These are phyloP conservation scores for Pseudogymnoascus sp. DNA, from an alignment of 2,329 filamentous ascomycete species.

Conservation along the genomic window DNA sequence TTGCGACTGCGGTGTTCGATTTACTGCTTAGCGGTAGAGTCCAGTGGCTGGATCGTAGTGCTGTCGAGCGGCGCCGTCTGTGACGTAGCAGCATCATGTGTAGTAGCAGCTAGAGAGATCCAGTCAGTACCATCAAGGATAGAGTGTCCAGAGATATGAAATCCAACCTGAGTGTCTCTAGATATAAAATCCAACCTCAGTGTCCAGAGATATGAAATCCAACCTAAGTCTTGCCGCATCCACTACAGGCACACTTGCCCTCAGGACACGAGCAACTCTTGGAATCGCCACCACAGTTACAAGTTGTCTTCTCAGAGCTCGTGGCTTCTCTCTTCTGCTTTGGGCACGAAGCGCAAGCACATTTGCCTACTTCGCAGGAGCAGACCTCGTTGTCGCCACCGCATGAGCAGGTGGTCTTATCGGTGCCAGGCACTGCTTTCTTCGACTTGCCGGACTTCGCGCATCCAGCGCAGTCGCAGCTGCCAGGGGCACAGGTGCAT, in stretches of 20 bases:
- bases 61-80: conserved; percentile 20
- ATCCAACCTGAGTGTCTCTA: conserved; percentile 13
- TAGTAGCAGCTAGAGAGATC: conserved; percentile 19
- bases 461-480: conserved; percentile 34
- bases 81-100: conserved; percentile 17
- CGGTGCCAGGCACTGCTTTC: conserved; percentile 27
- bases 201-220: conserved; percentile 17
- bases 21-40: conserved; percentile 12
- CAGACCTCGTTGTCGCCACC: conserved; percentile 30
- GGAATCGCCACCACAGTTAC: conserved; percentile 33
- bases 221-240: not conserved
- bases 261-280: conserved; percentile 34
- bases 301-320: conserved; percentile 34
- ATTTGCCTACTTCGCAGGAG: conserved; percentile 31
- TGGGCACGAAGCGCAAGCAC: conserved; percentile 29
- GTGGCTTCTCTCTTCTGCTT: conserved; percentile 34
- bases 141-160: conserved; percentile 18
- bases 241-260: conserved; percentile 25
- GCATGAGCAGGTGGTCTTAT: conserved; percentile 34
- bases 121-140: conserved; percentile 15
- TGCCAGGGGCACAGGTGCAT: conserved; percentile 33
- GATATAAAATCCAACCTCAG: conserved; percentile 16
- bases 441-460: conserved; percentile 33
- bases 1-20: not conserved
- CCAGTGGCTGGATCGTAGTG: conserved; percentile 24